These are phyloP conservation scores for Colletotrichum siamense DNA, from an alignment of 2,329 filamentous ascomycete species.

Conservation along the genomic window DNA sequence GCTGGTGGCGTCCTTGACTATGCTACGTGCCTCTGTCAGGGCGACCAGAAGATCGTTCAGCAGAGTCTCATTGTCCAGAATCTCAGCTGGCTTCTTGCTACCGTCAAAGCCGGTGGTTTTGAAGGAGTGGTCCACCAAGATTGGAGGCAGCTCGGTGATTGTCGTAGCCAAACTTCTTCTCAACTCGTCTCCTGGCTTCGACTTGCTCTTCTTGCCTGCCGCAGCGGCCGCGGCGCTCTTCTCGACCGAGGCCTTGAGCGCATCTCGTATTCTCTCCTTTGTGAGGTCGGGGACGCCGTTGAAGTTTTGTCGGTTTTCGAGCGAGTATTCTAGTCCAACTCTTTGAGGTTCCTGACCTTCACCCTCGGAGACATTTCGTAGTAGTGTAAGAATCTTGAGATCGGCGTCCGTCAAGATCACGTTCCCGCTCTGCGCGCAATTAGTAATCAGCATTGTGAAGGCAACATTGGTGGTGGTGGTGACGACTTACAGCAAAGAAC, in stretches of 20 bases:
- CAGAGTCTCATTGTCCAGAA: constrained; percentile 69
- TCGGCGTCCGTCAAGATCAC: constrained; percentile 89
- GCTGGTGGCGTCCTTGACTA: constrained; percentile 73
- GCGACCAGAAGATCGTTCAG: constrained; percentile 72
- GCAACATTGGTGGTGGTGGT: not conserved
- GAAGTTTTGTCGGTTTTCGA: constrained; percentile 86
- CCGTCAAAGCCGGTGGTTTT: constrained; percentile 73
- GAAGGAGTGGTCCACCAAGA: constrained; percentile 87
- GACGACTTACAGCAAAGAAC: constrained; percentile 75
- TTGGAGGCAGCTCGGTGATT: constrained; percentile 87
- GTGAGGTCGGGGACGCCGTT: constrained; percentile 77
- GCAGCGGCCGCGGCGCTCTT: constrained; percentile 57
- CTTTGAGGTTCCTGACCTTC: constrained; percentile 85
- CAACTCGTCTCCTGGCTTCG: constrained; percentile 76
- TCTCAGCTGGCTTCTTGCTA: constrained; percentile 68
- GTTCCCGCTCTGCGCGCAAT: constrained; percentile 70
- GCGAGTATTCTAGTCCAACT: constrained; percentile 77
- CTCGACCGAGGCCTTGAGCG: constrained; percentile 70
- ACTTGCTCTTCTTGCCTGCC: constrained; percentile 71
- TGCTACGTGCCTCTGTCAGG: constrained; percentile 71
- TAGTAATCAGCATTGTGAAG: not conserved
- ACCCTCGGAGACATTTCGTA: constrained; percentile 81
- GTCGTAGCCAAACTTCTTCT: constrained; percentile 82
- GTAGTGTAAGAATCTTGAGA: constrained; percentile 79
- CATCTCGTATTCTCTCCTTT: constrained; percentile 71